Percentiles rank a stretch among this genome's conserved stretches.
These are phyloP conservation scores for Hypoxylon sp. DNA, from an alignment of 2,329 filamentous ascomycete genomes.

Conservation along the genomic window DNA sequence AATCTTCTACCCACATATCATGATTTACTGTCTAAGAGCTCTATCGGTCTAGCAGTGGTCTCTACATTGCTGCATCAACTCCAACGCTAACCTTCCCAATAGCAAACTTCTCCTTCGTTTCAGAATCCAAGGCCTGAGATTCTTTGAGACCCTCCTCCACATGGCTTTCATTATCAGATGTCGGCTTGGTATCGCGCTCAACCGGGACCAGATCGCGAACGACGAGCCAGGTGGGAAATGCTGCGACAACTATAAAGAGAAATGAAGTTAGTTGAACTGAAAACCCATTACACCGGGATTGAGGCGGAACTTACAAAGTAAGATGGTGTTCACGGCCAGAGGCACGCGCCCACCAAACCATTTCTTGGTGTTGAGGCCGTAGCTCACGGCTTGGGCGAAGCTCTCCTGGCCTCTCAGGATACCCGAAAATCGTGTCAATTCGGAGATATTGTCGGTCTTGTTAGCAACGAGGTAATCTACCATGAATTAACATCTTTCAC, in stretches of 20 bases:
- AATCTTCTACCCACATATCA: background rate
- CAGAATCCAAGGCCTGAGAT: slow-evolving; percentile 23
- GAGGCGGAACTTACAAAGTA: slow-evolving; percentile 54
- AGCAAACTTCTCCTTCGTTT: slow-evolving; percentile 44
- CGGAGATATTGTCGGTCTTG: slow-evolving; percentile 70
- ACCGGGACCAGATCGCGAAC: slow-evolving; percentile 53
- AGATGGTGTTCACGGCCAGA: slow-evolving; percentile 58
- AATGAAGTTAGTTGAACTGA: background rate
- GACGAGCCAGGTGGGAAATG: slow-evolving; percentile 54
- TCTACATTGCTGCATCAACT: slow-evolving; percentile 11
- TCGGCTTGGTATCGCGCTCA: slow-evolving; percentile 37
- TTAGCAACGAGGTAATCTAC: slow-evolving; percentile 66
- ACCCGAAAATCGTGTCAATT: slow-evolving; percentile 61
- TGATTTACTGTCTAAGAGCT: background rate
- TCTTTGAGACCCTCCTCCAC: slow-evolving; percentile 42
- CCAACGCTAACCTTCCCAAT: slow-evolving; percentile 34
- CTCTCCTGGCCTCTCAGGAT: slow-evolving; percentile 61
- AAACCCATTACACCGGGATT: background rate
- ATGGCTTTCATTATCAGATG: slow-evolving; percentile 35
- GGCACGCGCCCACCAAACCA: slow-evolving; percentile 59
- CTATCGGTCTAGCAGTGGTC: too few species aligned
- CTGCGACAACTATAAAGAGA: slow-evolving; percentile 49
- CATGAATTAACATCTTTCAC: background rate
- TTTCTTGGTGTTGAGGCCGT: slow-evolving; percentile 58
- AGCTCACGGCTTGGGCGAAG: slow-evolving; percentile 59